These are phyloP conservation scores for Nakazawaea ernobii DNA, from an alignment of 805 yeast genomes.

Conservation along the genomic window DNA sequence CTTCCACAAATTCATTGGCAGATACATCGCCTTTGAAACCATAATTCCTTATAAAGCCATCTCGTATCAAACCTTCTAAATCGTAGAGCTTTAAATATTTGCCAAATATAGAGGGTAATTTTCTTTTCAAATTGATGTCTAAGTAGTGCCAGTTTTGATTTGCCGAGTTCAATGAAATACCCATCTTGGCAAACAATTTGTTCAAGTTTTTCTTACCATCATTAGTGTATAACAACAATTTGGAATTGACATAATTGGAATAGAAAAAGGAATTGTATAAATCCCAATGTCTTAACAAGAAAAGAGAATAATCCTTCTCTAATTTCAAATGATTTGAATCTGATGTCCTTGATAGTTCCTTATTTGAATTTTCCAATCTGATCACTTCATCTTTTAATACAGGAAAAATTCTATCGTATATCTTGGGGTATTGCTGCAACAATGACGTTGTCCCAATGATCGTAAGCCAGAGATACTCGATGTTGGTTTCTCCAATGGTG, in stretches of 20 bases:
- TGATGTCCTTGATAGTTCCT: slow-evolving; percentile 23
- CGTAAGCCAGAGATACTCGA: slow-evolving; percentile 74
- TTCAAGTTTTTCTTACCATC: slow-evolving; percentile 84
- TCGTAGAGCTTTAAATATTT: slow-evolving; percentile 73
- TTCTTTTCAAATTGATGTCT: slow-evolving; percentile 73
- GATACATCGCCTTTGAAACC: slow-evolving; percentile 85
- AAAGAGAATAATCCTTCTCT: slow-evolving; percentile 82
- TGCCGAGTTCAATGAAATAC: slow-evolving; percentile 83
- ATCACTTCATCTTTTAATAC: slow-evolving; percentile 76
- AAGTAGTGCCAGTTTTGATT: slow-evolving; percentile 90
- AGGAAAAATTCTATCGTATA: slow-evolving; percentile 69
- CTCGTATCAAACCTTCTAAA: slow-evolving; percentile 73
- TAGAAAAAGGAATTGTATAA: slow-evolving; percentile 85
- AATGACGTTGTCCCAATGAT: slow-evolving; percentile 84
- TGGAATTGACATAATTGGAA: slow-evolving; percentile 87
- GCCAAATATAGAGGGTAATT: slow-evolving; percentile 60
- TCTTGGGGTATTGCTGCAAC: slow-evolving; percentile 65
- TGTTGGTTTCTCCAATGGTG: slow-evolving; percentile 73
- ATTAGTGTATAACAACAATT: slow-evolving; percentile 83
- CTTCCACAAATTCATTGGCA: slow-evolving; percentile 91
- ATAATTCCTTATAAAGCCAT: slow-evolving; percentile 80
- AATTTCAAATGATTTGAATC: slow-evolving; percentile 41
- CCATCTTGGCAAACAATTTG: slow-evolving; percentile 94
- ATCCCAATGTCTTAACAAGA: slow-evolving; percentile 88
- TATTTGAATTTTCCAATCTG: slow-evolving; percentile 47